phyloP scores from a whole-genome alignment of 2,329 filamentous ascomycete species.

The Colletotrichum truncatum region DNA sequence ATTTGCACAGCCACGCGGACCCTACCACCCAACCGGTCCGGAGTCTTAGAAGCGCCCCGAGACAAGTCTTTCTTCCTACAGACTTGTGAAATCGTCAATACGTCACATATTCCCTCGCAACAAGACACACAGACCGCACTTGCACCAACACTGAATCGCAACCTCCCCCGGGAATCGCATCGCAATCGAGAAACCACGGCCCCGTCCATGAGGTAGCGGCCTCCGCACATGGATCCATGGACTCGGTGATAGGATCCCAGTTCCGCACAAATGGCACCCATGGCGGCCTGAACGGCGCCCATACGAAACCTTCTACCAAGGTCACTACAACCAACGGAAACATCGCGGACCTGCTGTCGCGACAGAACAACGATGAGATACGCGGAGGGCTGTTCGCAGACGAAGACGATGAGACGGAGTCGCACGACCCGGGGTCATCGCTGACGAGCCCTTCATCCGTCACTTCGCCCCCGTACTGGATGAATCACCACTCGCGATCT shows the following conservation, averaged over 20 bases:
- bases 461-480: constrained; percentile 57
- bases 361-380: constrained; percentile 20
- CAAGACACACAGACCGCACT: background rate
- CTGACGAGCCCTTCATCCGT: constrained; percentile 35
- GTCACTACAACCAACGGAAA: constrained; percentile 1
- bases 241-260: constrained; percentile 30
- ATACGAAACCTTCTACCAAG: constrained; percentile 7
- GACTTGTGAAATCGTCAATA: constrained; percentile 20
- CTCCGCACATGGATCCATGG: constrained; percentile 31
- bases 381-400: constrained; percentile 22
- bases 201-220: constrained; percentile 26
- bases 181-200: background rate
- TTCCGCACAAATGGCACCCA: constrained; percentile 22
- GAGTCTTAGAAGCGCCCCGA: constrained; percentile 16
- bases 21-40: constrained; percentile 8
- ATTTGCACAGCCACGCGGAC: constrained; percentile 24
- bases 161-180: background rate
- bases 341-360: constrained; percentile 17
- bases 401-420: constrained; percentile 19
- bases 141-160: background rate
- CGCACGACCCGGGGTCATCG: constrained; percentile 16
- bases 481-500: constrained; percentile 45
- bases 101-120: constrained; percentile 14
- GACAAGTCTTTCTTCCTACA: constrained; percentile 13
- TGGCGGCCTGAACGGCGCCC: constrained; percentile 16